Conservation (phyloP, 2,329 filamentous ascomycete species). For the Lachnellula arida region DNA sequence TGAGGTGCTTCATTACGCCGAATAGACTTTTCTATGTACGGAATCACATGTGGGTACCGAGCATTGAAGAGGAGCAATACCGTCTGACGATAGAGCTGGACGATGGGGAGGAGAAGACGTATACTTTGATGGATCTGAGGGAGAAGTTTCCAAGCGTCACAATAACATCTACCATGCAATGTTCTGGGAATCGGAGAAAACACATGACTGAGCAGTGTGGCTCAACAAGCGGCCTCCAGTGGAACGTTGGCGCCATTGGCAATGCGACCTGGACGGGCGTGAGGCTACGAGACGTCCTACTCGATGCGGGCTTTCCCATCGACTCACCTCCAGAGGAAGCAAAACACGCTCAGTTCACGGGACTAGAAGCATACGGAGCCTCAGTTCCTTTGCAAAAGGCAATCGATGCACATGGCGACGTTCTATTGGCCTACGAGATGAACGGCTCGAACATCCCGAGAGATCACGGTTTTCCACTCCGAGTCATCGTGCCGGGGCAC, state of each 20-base stretch:
- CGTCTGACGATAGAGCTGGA: constrained; percentile 42
- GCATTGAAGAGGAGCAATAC: constrained; percentile 16
- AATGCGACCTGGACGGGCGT: constrained; percentile 49
- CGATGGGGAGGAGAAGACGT: constrained; percentile 31
- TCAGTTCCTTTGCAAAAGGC: constrained; percentile 44
- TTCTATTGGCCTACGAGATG: constrained; percentile 45
- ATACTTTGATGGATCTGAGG: constrained; percentile 42
- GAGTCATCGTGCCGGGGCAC: constrained; percentile 39
- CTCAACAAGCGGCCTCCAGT: constrained; percentile 44
- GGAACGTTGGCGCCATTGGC: constrained; percentile 41
- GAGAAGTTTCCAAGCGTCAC: constrained; percentile 42
- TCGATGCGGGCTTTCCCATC: constrained; percentile 36
- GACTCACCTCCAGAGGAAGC: constrained; percentile 11
- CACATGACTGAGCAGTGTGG: constrained; percentile 47
- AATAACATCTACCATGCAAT: constrained; percentile 44
- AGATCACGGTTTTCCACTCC: constrained; percentile 43
- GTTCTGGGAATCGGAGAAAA: constrained; percentile 47
- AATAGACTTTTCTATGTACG: constrained; percentile 48
- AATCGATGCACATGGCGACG: constrained; percentile 44
- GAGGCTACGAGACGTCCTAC: constrained; percentile 41
- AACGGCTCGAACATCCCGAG: constrained; percentile 39
- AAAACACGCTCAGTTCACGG: constrained; percentile 17
- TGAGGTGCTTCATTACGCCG: constrained; percentile 46
- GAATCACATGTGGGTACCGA: constrained; percentile 49
- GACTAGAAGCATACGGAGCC: constrained; percentile 18